A percentile compares a stretch with the other conserved stretches of the same genome.
Conservation (phyloP, 192 early-diverging fungal species). For the Backusella circina region DNA sequence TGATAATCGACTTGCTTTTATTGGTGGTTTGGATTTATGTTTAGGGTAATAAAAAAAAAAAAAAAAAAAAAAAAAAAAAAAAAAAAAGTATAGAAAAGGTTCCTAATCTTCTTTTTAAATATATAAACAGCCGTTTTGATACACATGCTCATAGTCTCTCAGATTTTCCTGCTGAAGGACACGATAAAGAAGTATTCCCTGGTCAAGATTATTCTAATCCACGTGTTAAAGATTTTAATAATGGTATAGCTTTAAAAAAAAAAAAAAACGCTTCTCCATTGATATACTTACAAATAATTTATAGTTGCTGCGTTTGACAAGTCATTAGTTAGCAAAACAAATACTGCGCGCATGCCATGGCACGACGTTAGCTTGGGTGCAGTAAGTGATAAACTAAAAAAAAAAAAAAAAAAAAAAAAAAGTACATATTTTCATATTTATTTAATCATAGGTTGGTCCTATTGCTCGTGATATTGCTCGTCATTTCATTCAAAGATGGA, state of each 20-base stretch:
- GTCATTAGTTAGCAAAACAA: constrained; percentile 37
- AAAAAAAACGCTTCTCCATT: too few relatives aligned
- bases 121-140: constrained; percentile 78
- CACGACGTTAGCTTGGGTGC: constrained; percentile 80
- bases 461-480: constrained; percentile 76
- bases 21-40: constrained; percentile 83
- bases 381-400: constrained; percentile 23
- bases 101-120: not conserved
- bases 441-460: constrained; percentile 48
- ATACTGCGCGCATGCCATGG: constrained; percentile 79
- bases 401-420: not conserved
- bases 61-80: not conserved
- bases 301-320: constrained; percentile 22
- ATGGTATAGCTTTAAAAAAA: constrained; percentile 36
- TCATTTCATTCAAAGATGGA: constrained; percentile 92
- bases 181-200: constrained; percentile 47
- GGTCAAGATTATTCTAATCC: constrained; percentile 93
- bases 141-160: constrained; percentile 72
- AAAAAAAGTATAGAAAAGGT: not conserved
- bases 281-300: not conserved
- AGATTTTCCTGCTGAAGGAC: constrained; percentile 54
- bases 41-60: too few relatives aligned
- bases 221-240: constrained; percentile 70
- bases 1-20: constrained; percentile 75
- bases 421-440: not conserved